Conservation (phyloP, 192 early-diverging fungal genomes). For the Mortierella antarctica region DNA sequence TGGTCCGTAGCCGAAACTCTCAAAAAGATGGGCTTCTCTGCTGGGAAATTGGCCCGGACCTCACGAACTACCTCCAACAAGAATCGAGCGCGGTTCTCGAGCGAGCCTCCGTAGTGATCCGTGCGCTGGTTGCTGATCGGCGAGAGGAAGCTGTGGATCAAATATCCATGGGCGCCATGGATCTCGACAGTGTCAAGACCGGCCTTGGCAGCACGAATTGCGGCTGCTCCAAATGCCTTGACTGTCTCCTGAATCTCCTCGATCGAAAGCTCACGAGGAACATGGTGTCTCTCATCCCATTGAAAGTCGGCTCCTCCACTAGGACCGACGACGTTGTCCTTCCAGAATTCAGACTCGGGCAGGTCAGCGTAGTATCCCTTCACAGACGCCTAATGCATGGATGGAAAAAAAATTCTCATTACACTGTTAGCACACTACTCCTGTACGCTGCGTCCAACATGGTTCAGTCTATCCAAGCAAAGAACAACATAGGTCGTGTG, state of each 20-base stretch:
- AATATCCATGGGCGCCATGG: conserved; percentile 91
- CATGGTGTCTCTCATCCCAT: conserved; percentile 50
- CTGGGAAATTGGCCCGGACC: conserved; percentile 71
- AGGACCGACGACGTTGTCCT: conserved; percentile 74
- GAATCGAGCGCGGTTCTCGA: conserved; percentile 78
- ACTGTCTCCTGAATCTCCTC: conserved; percentile 73
- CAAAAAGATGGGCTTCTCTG: conserved; percentile 78
- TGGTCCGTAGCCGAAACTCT: conserved; percentile 84
- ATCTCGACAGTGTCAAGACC: conserved; percentile 91
- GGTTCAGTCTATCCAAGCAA: neutral
- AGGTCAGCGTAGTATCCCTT: conserved; percentile 16
- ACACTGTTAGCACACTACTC: too few species aligned
- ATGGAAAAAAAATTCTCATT: neutral
- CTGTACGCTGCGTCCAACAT: neutral
- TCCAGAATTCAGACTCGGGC: conserved; percentile 66
- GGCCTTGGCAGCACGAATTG: conserved; percentile 76
- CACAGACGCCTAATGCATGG: conserved; percentile 12
- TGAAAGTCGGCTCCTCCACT: conserved; percentile 54
- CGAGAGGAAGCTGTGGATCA: conserved; percentile 84
- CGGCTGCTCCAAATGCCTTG: conserved; percentile 72
- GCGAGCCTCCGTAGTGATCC: conserved; percentile 90
- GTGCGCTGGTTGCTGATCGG: conserved; percentile 85
- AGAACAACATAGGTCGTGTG: too few species aligned
- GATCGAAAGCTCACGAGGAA: conserved; percentile 68
- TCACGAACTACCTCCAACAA: conserved; percentile 67